Evolutionary conservation across 805 yeast genomes (phyloP).

Genomic region (Starmerella powellii): DNA sequence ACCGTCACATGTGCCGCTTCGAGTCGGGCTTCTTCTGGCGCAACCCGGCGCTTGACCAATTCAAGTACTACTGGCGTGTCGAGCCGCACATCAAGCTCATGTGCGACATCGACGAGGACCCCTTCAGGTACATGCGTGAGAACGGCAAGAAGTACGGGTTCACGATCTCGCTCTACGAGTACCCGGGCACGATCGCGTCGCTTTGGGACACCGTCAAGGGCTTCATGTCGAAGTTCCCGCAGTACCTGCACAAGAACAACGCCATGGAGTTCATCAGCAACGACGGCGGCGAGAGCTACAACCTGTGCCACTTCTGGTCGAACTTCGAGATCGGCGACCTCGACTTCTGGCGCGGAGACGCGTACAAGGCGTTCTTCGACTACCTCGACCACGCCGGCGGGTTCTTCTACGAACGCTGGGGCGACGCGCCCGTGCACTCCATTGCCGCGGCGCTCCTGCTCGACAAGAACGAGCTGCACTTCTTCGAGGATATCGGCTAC

Average conservation of each 20-base stretch:
- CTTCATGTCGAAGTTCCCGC: slow-evolving; percentile 49
- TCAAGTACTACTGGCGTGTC: slow-evolving; percentile 87
- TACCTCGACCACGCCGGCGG: slow-evolving; percentile 59
- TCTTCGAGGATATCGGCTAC: slow-evolving; percentile 66
- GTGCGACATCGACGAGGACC: slow-evolving; percentile 70
- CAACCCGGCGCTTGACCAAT: slow-evolving; percentile 51
- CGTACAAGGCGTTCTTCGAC: slow-evolving; percentile 49
- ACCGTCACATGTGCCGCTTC: slow-evolving; percentile 84
- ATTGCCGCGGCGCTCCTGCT: slow-evolving; percentile 56
- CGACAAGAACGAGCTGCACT: slow-evolving; percentile 47
- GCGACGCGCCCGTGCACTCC: slow-evolving; percentile 86
- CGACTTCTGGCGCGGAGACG: slow-evolving; percentile 49
- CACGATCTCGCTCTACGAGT: slow-evolving; percentile 61
- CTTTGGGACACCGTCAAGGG: slow-evolving; percentile 63
- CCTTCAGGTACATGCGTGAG: slow-evolving; percentile 70
- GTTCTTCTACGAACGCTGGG: slow-evolving; percentile 82
- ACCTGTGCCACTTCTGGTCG: slow-evolving; percentile 82
- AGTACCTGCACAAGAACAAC: slow-evolving; percentile 47
- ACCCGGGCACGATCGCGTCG: slow-evolving; percentile 56
- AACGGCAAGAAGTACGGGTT: slow-evolving; percentile 63
- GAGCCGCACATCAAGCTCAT: slow-evolving; percentile 67
- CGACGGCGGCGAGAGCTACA: slow-evolving; percentile 58
- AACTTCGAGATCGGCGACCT: slow-evolving; percentile 67
- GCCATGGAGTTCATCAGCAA: slow-evolving; percentile 60
- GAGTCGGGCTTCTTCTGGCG: slow-evolving; percentile 76